Base-by-base conservation (phyloP, 2,329 filamentous ascomycete species). In the Tolypocladium paradoxum region DNA sequence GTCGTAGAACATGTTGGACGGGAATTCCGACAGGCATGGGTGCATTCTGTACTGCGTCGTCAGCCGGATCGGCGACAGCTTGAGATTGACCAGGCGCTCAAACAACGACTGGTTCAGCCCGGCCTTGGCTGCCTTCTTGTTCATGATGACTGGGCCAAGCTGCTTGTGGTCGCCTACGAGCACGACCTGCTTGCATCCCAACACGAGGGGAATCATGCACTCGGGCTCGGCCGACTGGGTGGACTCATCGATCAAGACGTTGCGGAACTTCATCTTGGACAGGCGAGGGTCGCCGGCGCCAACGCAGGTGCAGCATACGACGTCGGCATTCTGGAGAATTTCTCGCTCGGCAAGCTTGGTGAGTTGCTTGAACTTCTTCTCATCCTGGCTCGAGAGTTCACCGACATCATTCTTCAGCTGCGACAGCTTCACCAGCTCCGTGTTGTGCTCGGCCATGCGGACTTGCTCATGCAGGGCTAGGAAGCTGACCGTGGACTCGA, bases 1-100 rank as follows among this genome's bases (percentile, higher is more conserved):
- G 63, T 97, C 93, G 70, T 99, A 99, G 70, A 99, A 99, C 93
- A 99, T 97, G 73, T 97, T 97, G 55, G 92, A 97, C 0, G 93
- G 93, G 64, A 99, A 99, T 64, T 95, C 88, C 1, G 93, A 97
- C 43, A 99, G 78, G 65, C 92, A 96, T 29, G 93, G 93, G 65
- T 99, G 93, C 93, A 99, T 99, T 66, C 93, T 92, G 68, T 99
- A 99, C 68, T 99, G 93, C 37, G 96, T 91, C 62, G 96, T 95
- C 52, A 99, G 80, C 51, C 92, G 88, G 61, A 96, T 96, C 8
- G 93, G 93, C 38, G 87, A 84, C 62, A 90, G 87, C 46, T 87
- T 87, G n/a, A 97, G 80, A 63, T 92, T 90, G 62, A 97, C 91
- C 50, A 99, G 79, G 63, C 93, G 90, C 73, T 99, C 93, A 65